These are phyloP conservation scores for Phytopythium aichiense DNA, from an alignment of 352 stramenopile species.

Conservation along the genomic window DNA sequence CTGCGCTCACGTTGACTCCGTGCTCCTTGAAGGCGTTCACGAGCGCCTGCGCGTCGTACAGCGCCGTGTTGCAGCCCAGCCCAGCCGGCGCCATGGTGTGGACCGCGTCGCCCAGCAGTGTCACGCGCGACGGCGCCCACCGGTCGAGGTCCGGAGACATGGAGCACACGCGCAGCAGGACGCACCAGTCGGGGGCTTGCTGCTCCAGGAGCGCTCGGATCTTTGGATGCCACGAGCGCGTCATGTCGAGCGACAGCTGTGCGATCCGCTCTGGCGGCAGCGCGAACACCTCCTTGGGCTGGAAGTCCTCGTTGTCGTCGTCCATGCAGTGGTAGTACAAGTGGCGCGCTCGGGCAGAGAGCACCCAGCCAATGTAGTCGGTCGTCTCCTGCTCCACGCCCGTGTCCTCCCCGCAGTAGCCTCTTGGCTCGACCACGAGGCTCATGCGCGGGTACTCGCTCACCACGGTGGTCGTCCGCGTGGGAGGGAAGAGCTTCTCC, in stretches of 20 bases:
- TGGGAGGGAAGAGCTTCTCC: slow-evolving; percentile 36
- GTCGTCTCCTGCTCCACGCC: slow-evolving; percentile 19
- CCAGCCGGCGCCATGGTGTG: slow-evolving; percentile 61
- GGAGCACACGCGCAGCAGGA: slow-evolving; percentile 61
- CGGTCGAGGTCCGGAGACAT: slow-evolving; percentile 40
- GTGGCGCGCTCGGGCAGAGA: slow-evolving; percentile 38
- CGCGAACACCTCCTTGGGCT: slow-evolving; percentile 7
- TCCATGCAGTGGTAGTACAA: slow-evolving; percentile 31
- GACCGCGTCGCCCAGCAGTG: slow-evolving; percentile 52
- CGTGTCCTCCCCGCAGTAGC: background rate
- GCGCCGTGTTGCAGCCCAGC: slow-evolving; percentile 48
- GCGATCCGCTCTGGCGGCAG: slow-evolving; percentile 42
- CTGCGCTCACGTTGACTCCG: slow-evolving; percentile 41
- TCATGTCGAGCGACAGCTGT: slow-evolving; percentile 47
- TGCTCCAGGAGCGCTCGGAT: slow-evolving; percentile 39
- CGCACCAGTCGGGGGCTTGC: slow-evolving; percentile 43
- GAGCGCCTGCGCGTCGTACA: slow-evolving; percentile 50
- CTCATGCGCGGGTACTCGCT: slow-evolving; percentile 42
- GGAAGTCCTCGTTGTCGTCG: background rate
- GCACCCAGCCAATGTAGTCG: slow-evolving; percentile 62
- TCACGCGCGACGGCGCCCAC: slow-evolving; percentile 45
- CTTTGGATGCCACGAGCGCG: slow-evolving; percentile 36
- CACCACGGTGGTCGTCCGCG: slow-evolving; percentile 45
- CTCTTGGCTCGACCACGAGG: slow-evolving; percentile 51
- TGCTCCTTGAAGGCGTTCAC: slow-evolving; percentile 33